A percentile compares a stretch with the other conserved stretches of the same genome.
phyloP scores from a whole-genome alignment of 441 rosid genomes.

The Eruca vesicaria region DNA sequence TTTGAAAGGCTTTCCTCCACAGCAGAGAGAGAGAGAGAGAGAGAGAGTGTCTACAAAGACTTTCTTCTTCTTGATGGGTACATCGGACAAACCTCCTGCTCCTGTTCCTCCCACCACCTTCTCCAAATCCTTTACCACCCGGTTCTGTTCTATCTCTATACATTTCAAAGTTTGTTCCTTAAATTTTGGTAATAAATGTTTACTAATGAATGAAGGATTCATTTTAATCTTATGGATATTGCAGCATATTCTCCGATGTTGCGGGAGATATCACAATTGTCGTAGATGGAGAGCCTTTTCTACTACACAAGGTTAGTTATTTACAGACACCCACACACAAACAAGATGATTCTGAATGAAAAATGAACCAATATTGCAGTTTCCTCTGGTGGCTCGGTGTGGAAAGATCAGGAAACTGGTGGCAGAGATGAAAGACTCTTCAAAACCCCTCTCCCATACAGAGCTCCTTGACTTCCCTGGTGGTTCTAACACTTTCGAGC shows the following conservation, averaged over 20 bases:
- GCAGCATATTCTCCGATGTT: conserved; percentile 83
- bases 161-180: conserved; percentile 4
- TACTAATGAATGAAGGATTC: background rate
- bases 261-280: conserved; percentile 81
- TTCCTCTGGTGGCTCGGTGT: conserved; percentile 80
- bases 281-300: conserved; percentile 76
- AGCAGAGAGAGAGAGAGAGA: conserved; percentile 11
- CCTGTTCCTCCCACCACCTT: conserved; percentile 19
- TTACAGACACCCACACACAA: background rate
- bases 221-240: background rate
- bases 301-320: conserved; percentile 72
- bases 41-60: conserved; percentile 5
- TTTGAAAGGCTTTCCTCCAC: conserved; percentile 7
- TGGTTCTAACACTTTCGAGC: conserved; percentile 71
- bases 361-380: conserved; percentile 38
- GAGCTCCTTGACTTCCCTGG: conserved; percentile 72
- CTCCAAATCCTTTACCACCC: conserved; percentile 28
- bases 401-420: conserved; percentile 78
- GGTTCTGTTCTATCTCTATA: conserved; percentile 16
- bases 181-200: background rate
- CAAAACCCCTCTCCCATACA: background rate
- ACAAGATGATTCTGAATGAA: background rate
- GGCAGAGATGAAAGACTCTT: conserved; percentile 57
- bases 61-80: conserved; percentile 21
- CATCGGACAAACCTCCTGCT: conserved; percentile 16